These are phyloP conservation scores for Chlorella sorokiniana DNA, from an alignment of 139 green algal genomes.

Conservation along the genomic window DNA sequence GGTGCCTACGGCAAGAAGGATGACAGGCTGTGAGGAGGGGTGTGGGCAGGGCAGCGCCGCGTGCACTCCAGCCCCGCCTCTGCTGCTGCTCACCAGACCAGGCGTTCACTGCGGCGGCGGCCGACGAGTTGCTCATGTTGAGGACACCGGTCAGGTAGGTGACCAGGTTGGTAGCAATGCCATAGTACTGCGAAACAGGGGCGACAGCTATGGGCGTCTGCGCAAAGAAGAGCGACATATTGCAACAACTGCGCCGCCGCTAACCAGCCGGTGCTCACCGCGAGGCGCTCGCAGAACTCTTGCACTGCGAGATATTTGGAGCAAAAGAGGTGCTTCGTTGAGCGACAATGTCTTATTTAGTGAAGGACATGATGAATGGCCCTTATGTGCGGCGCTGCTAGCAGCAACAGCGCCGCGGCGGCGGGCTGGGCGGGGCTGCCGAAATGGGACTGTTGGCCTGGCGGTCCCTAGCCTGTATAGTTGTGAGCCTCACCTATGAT, in stretches of 20 bases:
- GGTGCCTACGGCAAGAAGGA: slow-evolving; percentile 83
- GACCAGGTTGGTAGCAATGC: slow-evolving; percentile 1
- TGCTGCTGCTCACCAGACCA: not conserved
- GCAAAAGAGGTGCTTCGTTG: too few species aligned
- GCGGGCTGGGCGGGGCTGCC: not conserved
- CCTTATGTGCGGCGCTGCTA: too few species aligned
- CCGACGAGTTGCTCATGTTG: not conserved
- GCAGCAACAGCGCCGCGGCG: too few species aligned
- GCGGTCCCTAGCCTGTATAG: too few species aligned
- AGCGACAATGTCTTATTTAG: too few species aligned
- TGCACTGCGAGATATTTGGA: slow-evolving; percentile 49
- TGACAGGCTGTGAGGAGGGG: slow-evolving; percentile 34
- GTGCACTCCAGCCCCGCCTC: not conserved
- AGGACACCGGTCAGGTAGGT: not conserved
- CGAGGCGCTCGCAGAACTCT: slow-evolving; percentile 89
- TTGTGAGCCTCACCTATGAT: slow-evolving; percentile 30
- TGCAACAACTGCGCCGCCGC: too few species aligned
- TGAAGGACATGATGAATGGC: not conserved
- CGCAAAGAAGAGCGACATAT: not conserved
- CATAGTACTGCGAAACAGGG: not conserved
- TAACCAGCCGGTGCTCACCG: too few species aligned
- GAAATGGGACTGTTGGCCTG: not conserved
- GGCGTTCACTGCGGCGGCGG: not conserved
- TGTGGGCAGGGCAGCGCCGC: not conserved
- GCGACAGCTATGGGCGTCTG: not conserved